phyloP scores from a whole-genome alignment of 169 alveolate species.

The Plasmodium billcollinsi region DNA sequence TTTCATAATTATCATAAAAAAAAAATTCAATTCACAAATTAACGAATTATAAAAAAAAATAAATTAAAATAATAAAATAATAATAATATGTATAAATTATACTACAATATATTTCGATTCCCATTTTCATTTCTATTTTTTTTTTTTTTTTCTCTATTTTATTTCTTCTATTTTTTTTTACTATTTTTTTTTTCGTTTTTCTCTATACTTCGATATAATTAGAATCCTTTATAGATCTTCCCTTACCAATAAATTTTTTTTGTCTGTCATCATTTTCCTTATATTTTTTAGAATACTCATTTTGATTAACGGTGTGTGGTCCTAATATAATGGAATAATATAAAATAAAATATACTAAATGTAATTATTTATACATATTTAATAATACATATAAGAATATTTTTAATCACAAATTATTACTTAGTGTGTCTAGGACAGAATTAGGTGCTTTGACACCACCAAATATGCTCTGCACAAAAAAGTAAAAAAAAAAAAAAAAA shows the following conservation, averaged over 20 bases:
- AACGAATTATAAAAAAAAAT: too few relatives aligned
- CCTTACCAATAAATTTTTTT: slow-evolving; percentile 62
- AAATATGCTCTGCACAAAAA: slow-evolving; percentile 31
- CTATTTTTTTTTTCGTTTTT: neutral
- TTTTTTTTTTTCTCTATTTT: neutral
- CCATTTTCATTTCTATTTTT: neutral
- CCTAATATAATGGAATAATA: slow-evolving; percentile 1
- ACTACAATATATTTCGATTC: too few relatives aligned
- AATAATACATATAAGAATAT: neutral
- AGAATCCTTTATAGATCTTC: slow-evolving; percentile 44
- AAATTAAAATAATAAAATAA: too few relatives aligned
- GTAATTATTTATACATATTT: neutral
- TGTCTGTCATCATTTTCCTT: slow-evolving; percentile 23
- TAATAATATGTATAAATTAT: too few relatives aligned
- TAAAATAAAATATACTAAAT: neutral
- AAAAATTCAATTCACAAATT: too few relatives aligned
- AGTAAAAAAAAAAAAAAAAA: slow-evolving; percentile 4
- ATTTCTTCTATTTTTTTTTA: neutral
- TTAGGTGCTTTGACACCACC: slow-evolving; percentile 25
- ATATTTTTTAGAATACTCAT: slow-evolving; percentile 5
- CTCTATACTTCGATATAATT: slow-evolving; percentile 26
- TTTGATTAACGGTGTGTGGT: slow-evolving; percentile 6
- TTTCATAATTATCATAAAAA: too few relatives aligned
- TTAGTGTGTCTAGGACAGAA: slow-evolving; percentile 35
- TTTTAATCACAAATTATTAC: slow-evolving; percentile 12